These are phyloP conservation scores for Heliamphora exappendiculata DNA, from an alignment of 148 eudicot species.

Conservation along the genomic window DNA sequence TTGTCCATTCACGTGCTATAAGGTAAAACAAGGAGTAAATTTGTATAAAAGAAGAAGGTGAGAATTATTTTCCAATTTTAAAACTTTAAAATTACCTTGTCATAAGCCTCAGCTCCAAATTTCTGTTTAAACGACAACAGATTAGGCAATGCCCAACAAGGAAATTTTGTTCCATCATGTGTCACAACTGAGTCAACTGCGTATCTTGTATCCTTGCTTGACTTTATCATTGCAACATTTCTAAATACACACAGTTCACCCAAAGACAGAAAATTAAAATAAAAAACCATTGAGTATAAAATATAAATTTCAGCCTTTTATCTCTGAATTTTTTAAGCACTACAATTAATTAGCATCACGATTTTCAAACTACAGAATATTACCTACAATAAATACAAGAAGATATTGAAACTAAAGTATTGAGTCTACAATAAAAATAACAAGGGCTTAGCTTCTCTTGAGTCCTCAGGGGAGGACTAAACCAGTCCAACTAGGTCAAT, in stretches of 20 bases:
- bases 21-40: too few relatives aligned
- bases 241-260: conserved; percentile 27
- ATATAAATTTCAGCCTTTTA: not conserved
- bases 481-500: too few relatives aligned
- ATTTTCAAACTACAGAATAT: not conserved
- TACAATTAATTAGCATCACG: not conserved
- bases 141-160: conserved; percentile 76
- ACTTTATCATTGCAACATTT: conserved; percentile 79
- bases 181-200: conserved; percentile 82
- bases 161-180: conserved; percentile 79
- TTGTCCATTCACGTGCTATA: too few relatives aligned
- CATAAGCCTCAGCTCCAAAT: conserved; percentile 60
- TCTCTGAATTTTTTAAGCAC: too few relatives aligned
- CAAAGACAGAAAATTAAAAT: not conserved
- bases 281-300: not conserved
- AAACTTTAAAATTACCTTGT: conserved; percentile 36
- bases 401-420: not conserved
- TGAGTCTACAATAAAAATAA: not conserved
- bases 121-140: conserved; percentile 48
- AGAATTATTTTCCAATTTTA: not conserved
- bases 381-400: not conserved
- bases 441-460: too few relatives aligned
- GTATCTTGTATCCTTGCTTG: conserved; percentile 76
- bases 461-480: too few relatives aligned
- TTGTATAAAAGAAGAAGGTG: too few relatives aligned